phyloP scores from a whole-genome alignment of 2,329 filamentous ascomycete genomes.

The Ascocoryne sarcoides region DNA sequence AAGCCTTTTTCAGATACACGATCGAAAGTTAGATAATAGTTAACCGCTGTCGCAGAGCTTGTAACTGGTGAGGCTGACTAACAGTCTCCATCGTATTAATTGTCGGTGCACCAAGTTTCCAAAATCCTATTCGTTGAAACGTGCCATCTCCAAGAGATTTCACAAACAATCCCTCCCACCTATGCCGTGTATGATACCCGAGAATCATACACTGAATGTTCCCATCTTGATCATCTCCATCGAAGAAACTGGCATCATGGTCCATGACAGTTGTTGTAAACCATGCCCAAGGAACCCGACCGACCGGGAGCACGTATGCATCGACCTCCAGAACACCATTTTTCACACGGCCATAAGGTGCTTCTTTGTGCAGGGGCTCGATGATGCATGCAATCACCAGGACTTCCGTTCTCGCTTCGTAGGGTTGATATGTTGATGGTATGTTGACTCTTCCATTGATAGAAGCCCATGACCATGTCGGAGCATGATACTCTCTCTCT shows the following conservation, averaged over 20 bases:
- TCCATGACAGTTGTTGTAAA: background rate
- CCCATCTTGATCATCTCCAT: background rate
- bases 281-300: background rate
- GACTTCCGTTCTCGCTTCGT: background rate
- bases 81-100: background rate
- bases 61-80: background rate
- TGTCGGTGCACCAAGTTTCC: background rate
- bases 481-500: background rate
- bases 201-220: background rate
- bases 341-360: background rate
- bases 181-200: background rate
- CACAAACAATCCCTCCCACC: background rate
- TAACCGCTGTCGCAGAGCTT: background rate
- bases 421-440: conserved; percentile 1
- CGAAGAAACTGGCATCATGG: background rate
- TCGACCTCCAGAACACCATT: background rate
- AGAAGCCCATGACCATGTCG: background rate
- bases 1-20: too few species aligned
- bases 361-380: background rate
- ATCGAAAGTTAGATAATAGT: background rate
- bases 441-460: background rate
- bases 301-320: background rate
- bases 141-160: background rate
- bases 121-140: background rate
- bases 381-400: background rate